phyloP scores from a whole-genome alignment of 495 filamentous ascomycete species.

The Hypoxylon fragiforme region DNA sequence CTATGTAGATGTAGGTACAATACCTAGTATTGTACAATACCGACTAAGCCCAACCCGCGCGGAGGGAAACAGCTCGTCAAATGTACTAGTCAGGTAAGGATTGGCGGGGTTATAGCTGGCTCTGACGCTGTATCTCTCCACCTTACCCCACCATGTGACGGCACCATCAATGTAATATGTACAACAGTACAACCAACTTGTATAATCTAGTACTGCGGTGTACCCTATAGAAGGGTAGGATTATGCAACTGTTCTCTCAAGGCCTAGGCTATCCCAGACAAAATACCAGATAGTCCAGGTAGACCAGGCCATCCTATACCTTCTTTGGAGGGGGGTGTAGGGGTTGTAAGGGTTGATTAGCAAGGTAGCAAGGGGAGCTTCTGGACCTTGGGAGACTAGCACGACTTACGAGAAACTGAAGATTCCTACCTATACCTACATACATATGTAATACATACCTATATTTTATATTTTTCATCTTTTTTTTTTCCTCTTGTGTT shows the following conservation, averaged over 20 bases:
- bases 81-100: conserved; percentile 28
- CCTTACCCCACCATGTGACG: conserved; percentile 31
- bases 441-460: too few relatives aligned
- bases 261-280: conserved; percentile 13
- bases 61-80: conserved; percentile 15
- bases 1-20: too few relatives aligned
- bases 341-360: background rate
- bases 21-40: background rate
- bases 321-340: background rate
- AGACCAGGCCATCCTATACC: background rate
- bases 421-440: background rate
- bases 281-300: too few relatives aligned
- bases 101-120: conserved; percentile 26
- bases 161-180: conserved; percentile 4
- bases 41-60: conserved; percentile 7
- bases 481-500: background rate
- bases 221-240: conserved; percentile 32
- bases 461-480: too few relatives aligned
- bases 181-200: background rate
- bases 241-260: conserved; percentile 20
- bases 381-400: background rate
- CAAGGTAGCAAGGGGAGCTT: background rate
- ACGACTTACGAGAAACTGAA: background rate
- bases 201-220: conserved; percentile 21
- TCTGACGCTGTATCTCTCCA: conserved; percentile 14